Base-by-base conservation (phyloP, 768 basidiomycete species). In the Favolaschia claudopus region DNA sequence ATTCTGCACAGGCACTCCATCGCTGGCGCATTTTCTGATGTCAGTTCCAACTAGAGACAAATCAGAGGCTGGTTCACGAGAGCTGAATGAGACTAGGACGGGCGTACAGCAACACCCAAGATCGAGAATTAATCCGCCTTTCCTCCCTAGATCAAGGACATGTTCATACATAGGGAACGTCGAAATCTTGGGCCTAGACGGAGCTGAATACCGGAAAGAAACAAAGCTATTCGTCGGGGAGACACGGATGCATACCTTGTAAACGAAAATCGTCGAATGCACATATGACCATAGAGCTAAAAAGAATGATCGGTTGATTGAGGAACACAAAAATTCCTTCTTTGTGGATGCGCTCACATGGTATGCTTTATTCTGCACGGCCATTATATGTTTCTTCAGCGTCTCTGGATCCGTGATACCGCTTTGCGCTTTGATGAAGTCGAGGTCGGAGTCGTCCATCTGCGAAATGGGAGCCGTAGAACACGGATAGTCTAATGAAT, bases 71-170 rank as follows among this genome's bases (percentile, higher is more conserved):
- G 25, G 17, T 42, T 17, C 39, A 17, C 24, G 25, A 31, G 10
- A 19, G 22, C n/a, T n/a, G 14, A 43, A 44, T 36, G 20, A 17
- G 20, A 29, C 9, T n/a, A 28, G 14, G 3, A 32, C 44, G 31
- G 19, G 67, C 71, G 56, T 38, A 81, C 80, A 79, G 62, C 77
- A 79, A 58, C 79, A 81, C 10, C 77, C 79, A 19, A 79, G 67
- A 59, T 81, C 79, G 9, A 81, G 69, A 5, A 79, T 65, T 40
- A 81, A 72, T 14, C 76, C 72, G 19, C 67, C 66, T 31, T 67
- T 63, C 20, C 71, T 66, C 9, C 63, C 55, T 3, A 79, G 67
- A n/a, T 70, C 48, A 5, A 77, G 62, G 15, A 70, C 71, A 6
- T 69, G 60, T 15, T 58, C 19, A 56, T 79, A 81, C 2, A 63